These are phyloP conservation scores for Leishmania turanica DNA, from an alignment of 208 protist genomes.

Conservation along the genomic window DNA sequence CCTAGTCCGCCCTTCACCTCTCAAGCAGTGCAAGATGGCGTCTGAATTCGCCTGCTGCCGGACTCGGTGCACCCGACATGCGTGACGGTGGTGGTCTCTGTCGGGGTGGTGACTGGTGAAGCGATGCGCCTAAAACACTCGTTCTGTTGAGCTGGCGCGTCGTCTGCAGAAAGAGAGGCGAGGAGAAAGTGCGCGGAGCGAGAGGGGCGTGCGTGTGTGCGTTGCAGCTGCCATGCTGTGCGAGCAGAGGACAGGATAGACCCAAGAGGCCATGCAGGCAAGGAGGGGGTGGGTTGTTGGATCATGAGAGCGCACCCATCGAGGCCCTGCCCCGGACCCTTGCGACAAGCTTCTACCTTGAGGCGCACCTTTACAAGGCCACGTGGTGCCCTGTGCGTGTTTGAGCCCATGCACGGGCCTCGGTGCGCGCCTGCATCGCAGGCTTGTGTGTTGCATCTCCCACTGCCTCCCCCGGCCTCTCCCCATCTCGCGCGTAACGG, in stretches of 20 bases:
- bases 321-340: background rate
- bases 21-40: background rate
- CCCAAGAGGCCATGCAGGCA: background rate
- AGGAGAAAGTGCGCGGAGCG: background rate
- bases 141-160: background rate
- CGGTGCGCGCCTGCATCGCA: background rate
- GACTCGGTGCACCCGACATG: background rate
- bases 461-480: background rate
- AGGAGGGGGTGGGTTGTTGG: background rate
- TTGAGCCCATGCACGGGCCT: background rate
- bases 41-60: background rate
- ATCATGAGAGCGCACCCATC: background rate
- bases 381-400: background rate
- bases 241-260: background rate
- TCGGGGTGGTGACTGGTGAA: background rate
- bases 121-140: background rate
- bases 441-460: background rate
- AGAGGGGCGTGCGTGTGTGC: background rate
- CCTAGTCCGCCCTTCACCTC: no score
- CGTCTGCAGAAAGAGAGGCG: background rate
- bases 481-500: background rate
- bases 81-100: background rate
- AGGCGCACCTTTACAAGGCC: background rate
- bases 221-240: background rate
- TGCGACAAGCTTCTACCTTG: background rate